Evolutionary conservation across 2,329 filamentous ascomycete species (phyloP).

Genomic region (Epichloe hybrida): DNA sequence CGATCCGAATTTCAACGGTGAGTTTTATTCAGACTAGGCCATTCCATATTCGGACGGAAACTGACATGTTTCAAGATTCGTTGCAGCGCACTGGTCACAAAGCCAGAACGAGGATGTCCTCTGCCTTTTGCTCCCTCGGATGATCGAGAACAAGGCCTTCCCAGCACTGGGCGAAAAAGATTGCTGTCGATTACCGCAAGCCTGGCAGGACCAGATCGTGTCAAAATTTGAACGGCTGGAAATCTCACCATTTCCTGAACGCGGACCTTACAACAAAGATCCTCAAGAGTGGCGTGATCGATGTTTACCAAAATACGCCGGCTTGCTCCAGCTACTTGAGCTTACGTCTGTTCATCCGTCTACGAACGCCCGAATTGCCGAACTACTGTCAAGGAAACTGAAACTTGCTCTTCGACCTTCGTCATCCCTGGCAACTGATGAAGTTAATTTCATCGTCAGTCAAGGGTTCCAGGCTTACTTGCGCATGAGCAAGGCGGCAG

Average conservation of each 20-base stretch:
- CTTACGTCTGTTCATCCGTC: conserved; percentile 51
- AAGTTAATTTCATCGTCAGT: conserved; percentile 60
- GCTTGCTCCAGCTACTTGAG: conserved; percentile 49
- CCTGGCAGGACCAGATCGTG: conserved; percentile 62
- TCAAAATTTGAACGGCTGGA: conserved; percentile 54
- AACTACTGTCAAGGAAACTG: conserved; percentile 51
- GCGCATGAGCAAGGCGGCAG: conserved; percentile 46
- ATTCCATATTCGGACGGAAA: neutral
- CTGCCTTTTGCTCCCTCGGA: conserved; percentile 53
- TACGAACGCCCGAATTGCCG: conserved; percentile 51
- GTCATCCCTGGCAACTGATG: conserved; percentile 43
- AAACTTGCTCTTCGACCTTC: conserved; percentile 51
- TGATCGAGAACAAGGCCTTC: conserved; percentile 44
- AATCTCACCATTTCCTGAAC: conserved; percentile 50
- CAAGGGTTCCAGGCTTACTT: conserved; percentile 64
- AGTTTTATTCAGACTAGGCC: conserved; percentile 8
- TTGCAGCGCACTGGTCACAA: conserved; percentile 60
- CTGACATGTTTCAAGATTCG: conserved; percentile 47
- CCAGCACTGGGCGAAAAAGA: conserved; percentile 39
- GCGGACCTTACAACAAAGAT: conserved; percentile 47
- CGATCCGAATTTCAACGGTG: conserved; percentile 70
- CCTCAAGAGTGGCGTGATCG: conserved; percentile 47
- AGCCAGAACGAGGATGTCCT: conserved; percentile 51
- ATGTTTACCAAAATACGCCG: conserved; percentile 54
- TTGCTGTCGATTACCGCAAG: conserved; percentile 43